Percentiles rank a stretch among this genome's conserved stretches.
These are phyloP conservation scores for Balansia obtecta DNA, from an alignment of 2,329 filamentous ascomycete species.

Conservation along the genomic window DNA sequence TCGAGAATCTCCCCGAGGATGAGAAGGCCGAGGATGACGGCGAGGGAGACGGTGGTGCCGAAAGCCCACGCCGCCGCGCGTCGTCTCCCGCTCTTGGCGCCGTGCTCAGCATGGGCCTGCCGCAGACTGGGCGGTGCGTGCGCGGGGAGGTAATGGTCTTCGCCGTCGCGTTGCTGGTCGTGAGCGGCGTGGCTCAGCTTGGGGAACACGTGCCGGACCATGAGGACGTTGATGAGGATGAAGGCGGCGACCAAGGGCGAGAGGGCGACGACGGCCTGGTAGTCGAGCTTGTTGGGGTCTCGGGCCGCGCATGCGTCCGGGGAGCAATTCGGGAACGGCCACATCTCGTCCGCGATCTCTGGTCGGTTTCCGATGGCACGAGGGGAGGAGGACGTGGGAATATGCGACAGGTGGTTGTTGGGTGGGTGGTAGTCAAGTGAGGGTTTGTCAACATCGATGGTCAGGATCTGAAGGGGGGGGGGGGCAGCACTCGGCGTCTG, in stretches of 20 bases:
- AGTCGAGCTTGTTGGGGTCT: constrained; percentile 25
- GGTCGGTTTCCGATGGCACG: neutral
- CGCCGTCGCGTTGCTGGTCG: constrained; percentile 35
- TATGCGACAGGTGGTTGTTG: neutral
- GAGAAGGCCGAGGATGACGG: constrained; percentile 65
- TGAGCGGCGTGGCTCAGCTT: constrained; percentile 47
- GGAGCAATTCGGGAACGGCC: constrained; percentile 37
- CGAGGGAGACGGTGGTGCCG: constrained; percentile 63
- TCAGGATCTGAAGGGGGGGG: no score
- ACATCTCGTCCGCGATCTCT: constrained; percentile 16
- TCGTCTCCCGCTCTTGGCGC: constrained; percentile 36
- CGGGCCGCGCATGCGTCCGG: constrained; percentile 43
- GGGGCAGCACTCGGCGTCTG: no score
- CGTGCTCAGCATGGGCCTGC: constrained; percentile 47
- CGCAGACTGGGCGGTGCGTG: constrained; percentile 48
- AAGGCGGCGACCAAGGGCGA: constrained; percentile 64
- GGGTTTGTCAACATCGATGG: neutral
- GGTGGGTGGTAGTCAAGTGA: no score
- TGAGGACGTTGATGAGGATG: constrained; percentile 45
- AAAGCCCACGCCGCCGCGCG: constrained; percentile 53
- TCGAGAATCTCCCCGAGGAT: constrained; percentile 78
- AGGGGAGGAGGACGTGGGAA: neutral
- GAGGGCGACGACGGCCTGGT: constrained; percentile 44
- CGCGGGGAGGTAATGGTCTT: constrained; percentile 49
- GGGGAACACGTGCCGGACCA: constrained; percentile 59